phyloP scores from a whole-genome alignment of 148 eudicot species.

The Chenopodium formosanum region DNA sequence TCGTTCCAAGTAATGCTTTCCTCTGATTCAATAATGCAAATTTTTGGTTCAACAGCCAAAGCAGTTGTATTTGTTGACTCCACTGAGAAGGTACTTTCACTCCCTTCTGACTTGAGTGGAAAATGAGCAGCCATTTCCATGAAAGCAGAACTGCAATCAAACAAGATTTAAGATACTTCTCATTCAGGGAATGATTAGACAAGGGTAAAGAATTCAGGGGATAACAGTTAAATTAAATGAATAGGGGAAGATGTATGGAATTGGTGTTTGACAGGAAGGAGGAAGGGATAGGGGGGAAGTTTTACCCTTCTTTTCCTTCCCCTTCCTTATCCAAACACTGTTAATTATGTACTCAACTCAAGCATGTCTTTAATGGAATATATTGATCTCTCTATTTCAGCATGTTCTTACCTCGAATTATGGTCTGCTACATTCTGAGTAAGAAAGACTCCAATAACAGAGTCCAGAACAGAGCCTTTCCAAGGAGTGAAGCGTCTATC shows the following conservation, averaged over 20 bases:
- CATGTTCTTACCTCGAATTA: slow-evolving; percentile 68
- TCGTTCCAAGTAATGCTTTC: slow-evolving; percentile 42
- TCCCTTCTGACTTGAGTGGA: slow-evolving; percentile 49
- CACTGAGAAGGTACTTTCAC: slow-evolving; percentile 32
- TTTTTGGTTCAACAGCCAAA: slow-evolving; percentile 47
- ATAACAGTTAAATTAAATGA: neutral
- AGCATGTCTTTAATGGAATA: neutral
- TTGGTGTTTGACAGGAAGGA: neutral
- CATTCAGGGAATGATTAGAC: neutral
- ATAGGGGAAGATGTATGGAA: neutral
- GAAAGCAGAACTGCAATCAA: slow-evolving; percentile 82
- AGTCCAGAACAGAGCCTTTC: slow-evolving; percentile 98
- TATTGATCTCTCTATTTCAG: slow-evolving; percentile 1
- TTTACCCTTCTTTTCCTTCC: neutral
- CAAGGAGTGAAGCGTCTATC: slow-evolving; percentile 92
- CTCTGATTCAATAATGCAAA: slow-evolving; percentile 44
- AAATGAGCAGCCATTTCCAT: slow-evolving; percentile 85
- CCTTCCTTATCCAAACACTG: too few relatives aligned
- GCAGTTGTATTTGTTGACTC: slow-evolving; percentile 29
- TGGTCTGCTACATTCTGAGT: slow-evolving; percentile 99
- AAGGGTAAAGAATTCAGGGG: neutral
- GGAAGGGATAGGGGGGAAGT: neutral
- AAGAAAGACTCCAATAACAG: slow-evolving; percentile 92
- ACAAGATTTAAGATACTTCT: slow-evolving; percentile 8
- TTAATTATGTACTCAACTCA: neutral